A percentile compares a stretch with the other conserved stretches of the same genome.
Evolutionary conservation across 768 basidiomycete genomes (phyloP).

Genomic region (Boletus bicolor): DNA sequence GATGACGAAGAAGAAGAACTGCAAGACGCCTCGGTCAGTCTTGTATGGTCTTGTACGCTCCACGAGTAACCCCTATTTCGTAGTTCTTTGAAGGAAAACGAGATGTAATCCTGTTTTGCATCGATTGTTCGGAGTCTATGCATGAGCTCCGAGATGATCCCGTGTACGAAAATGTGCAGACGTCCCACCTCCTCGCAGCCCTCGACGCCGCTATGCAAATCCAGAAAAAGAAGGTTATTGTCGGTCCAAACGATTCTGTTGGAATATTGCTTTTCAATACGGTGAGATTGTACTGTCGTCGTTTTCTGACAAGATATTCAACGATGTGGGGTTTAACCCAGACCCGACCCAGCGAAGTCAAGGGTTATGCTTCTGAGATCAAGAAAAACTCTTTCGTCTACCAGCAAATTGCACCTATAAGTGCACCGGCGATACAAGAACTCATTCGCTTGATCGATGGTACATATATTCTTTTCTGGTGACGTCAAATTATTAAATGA

Average conservation of each 20-base stretch:
- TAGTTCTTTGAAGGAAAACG: slow-evolving; percentile 70
- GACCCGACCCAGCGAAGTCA: slow-evolving; percentile 31
- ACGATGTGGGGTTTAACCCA: not conserved
- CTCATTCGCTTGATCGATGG: slow-evolving; percentile 77
- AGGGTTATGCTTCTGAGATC: slow-evolving; percentile 49
- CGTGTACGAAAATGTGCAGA: slow-evolving; percentile 60
- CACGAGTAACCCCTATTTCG: slow-evolving; percentile 15
- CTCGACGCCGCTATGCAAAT: slow-evolving; percentile 84
- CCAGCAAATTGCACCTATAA: slow-evolving; percentile 73
- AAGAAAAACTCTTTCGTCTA: slow-evolving; percentile 70
- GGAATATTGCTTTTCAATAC: slow-evolving; percentile 94
- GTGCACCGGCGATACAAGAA: slow-evolving; percentile 77
- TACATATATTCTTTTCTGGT: slow-evolving; percentile 30
- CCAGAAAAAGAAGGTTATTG: slow-evolving; percentile 85
- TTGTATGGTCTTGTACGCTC: slow-evolving; percentile 8
- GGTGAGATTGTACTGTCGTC: slow-evolving; percentile 42
- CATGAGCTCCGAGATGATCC: slow-evolving; percentile 65
- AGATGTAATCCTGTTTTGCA: slow-evolving; percentile 92
- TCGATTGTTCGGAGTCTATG: slow-evolving; percentile 94
- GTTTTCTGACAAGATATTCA: not conserved
- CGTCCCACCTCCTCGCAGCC: slow-evolving; percentile 74
- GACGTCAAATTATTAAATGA: not conserved
- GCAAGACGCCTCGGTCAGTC: slow-evolving; percentile 59
- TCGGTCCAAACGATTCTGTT: slow-evolving; percentile 83
- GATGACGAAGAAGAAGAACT: slow-evolving; percentile 82